phyloP scores from a whole-genome alignment of 257 asterid genomes.

The Capsicum chinense region DNA sequence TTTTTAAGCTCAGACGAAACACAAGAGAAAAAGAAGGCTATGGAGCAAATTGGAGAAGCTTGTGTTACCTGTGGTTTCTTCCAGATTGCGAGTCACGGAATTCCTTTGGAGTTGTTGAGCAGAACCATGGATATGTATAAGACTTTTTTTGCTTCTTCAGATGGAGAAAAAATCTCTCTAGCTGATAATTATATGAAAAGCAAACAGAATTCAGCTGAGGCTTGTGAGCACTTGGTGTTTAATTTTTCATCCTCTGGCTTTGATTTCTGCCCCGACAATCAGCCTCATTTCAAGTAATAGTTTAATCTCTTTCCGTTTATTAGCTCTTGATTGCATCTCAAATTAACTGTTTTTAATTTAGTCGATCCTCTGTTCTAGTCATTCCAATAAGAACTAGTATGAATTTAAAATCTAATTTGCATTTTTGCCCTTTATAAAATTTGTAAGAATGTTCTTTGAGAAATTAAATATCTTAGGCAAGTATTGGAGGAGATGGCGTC shows the following conservation, averaged over 20 bases:
- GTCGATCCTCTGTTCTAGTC: not conserved
- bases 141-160: too few species aligned
- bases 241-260: constrained; percentile 38
- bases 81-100: constrained; percentile 48
- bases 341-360: not conserved
- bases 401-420: not conserved
- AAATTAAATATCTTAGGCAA: constrained; percentile 36
- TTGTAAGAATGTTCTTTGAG: not conserved
- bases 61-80: constrained; percentile 43
- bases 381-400: not conserved
- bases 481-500: constrained; percentile 49
- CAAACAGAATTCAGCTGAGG: constrained; percentile 45
- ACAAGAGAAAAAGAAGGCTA: not conserved
- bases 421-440: not conserved
- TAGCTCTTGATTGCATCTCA: not conserved
- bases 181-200: constrained; percentile 47
- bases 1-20: not conserved
- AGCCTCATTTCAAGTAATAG: constrained; percentile 33
- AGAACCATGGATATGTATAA: not conserved
- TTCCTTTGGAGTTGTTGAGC: constrained; percentile 35
- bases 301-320: too few species aligned
- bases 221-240: constrained; percentile 54
- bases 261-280: constrained; percentile 37
- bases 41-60: not conserved
- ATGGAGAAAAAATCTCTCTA: too few species aligned